Base-by-base conservation (phyloP, 768 basidiomycete species). In the Leccinum barrowsii region DNA sequence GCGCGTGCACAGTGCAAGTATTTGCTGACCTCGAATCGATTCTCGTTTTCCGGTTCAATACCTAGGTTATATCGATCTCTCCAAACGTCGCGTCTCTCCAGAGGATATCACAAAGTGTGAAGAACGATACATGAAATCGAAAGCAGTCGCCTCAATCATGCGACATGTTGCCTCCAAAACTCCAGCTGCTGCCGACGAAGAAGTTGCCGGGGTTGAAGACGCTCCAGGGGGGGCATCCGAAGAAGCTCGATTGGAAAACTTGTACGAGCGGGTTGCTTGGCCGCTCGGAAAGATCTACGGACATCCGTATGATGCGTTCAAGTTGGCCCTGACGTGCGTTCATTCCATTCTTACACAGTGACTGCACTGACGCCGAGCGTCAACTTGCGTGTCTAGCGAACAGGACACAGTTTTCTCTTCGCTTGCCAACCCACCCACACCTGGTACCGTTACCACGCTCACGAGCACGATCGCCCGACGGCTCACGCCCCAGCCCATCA, bases 71-170 rank as follows among this genome's bases (percentile, higher is more conserved):
- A 99, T 99, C 71, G 97, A 99, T 82, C 82, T 98, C 24, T 98
- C 95, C 51, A 99, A 99, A 80, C 87, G 97, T 61, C 89, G 96
- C 65, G 97, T 99, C 4, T 97, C 94, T 3, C 90, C 96, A 2
- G 97, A 99, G 71, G 97, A 98, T 71, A 96, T 99, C 70, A 85
- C 87, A n/a, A 97, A 97, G 76, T 98, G 97, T 76, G 96, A 98
- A 73, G 96, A 98, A 67, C 86, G 93, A 46, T 99, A 92, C 75
- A 94, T 96, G 84, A 99, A 99, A 76, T 94, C 92, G 15, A 97
- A 97, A 77, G 87, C 93, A 1, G 94, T 98, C 24, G 88, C 94
- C 42, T 94, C 91, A 11, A 94, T 96, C 72, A 85, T 94, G 75
- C 84, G 93, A 17, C 92, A 95, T 68, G 93, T 94, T 58, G 90